Evolutionary conservation across 805 yeast genomes (phyloP), one percentile per base, ranked within the genome.

Genomic region (Ogataea trehaloabstinens): DNA sequence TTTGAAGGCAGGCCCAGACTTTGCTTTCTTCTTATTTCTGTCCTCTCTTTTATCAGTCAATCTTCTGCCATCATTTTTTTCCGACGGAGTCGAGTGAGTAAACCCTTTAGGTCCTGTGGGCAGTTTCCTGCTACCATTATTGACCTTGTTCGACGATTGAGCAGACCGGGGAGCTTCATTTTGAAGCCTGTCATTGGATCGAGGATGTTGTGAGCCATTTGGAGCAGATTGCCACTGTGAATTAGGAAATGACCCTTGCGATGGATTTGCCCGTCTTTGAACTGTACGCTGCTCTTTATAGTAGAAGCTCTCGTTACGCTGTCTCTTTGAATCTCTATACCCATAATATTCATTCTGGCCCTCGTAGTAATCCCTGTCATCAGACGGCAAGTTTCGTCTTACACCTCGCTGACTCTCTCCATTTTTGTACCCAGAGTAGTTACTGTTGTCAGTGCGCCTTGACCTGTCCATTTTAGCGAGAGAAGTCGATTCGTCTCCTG

Each of bases 21-120:
- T 18, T 15, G 21, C 20, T 32, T 30, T 39, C 15, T 37, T 30
- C 11, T 30, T 30, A 19, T 6, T 21, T 28, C 34, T 19, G 8
- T 35, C 27, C n/a, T 28, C 28, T 19, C 27, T 13, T 10, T 13
- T 24, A 24, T 24, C 30, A 15, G n/a, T 15, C 15, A 8, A 18
- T 34, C 32, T 3, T 18, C 7, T 38, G n/a, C 25, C 29, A 4
- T 22, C 25, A 12, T 29, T 15, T 6, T 27, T 27, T 8, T 21
- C 39, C 11, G 25, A 28, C 24, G 16, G 20, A 30, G 16, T 30
- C 6, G 33, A 10, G 15, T 30, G 22, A 11, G 34, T 38, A 21
- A 45, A 25, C 4, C 41, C 33, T 21, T 42, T 44, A 2, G 54
- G 56, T 4, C 51, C 56, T 2, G 52, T 51, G 2, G 56, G 56